Evolutionary conservation across 495 filamentous ascomycete genomes (phyloP), one percentile per base, ranked within the genome.

Genomic region (Penicillium desertorum): DNA sequence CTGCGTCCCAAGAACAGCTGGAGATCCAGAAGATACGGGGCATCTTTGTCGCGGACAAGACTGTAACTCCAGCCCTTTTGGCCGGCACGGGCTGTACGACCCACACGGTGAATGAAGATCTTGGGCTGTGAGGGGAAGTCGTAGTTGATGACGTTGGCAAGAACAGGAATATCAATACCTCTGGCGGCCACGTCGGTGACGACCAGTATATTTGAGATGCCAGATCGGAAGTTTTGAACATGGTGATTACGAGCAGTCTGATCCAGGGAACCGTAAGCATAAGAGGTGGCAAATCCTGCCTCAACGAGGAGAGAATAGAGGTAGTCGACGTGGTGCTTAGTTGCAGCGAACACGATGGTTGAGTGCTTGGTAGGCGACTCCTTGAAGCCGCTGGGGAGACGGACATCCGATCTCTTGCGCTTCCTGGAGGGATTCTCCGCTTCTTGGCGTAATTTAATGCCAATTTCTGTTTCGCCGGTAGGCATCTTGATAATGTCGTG

Each of bases 311-410:
- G 74, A 25, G 81, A 78, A 30, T 88, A 83, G 7, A 98, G 72
- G 70, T 96, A 98, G 63, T 98, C 94, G n/a, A 98, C 94, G 62
- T 97, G 91, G 71, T 98, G 93, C 64, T 98, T 98, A 0, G 94
- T 98, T 8, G 94, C 91, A 2, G 88, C 82, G 69, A 98, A 98
- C 16, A 98, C 75, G 57, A 98, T 96, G 0, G 94, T 98, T 0
- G 94, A 95, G 68, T 96, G 84, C 70, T 73, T 64, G 4, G 76
- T 78, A 17, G 75, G 76, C 0, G 75, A 79, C 45, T 77, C 76
- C 48, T 68, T 72, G 45, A 51, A 58, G 41, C 69, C 73, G 16
- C 67, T 59, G 2, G 56, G 14, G 30, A 67, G 73, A 4, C 78
- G 78, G n/a, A 60, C 58, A 27, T 71, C 64, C 1, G 58, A 58